Conservation (phyloP, 441 rosid species). For the Pelargonium fulgidum region DNA sequence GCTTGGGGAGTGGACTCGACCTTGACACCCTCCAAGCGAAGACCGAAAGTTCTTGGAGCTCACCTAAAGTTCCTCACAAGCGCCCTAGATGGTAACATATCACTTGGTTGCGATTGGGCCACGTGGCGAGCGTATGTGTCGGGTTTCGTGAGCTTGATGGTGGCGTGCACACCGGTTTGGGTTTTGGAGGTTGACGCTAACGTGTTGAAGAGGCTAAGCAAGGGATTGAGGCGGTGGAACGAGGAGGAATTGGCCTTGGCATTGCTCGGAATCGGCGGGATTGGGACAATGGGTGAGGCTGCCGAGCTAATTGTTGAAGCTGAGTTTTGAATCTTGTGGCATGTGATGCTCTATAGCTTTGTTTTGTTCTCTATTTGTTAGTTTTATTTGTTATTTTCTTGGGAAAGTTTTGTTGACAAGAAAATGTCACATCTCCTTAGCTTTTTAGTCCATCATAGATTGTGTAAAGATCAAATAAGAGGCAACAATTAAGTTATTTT, state of each 20-base stretch:
- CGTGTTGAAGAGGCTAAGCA: slow-evolving; percentile 71
- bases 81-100: slow-evolving; percentile 77
- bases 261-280: slow-evolving; percentile 68
- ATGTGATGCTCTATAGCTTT: too few species aligned
- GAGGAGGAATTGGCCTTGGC: slow-evolving; percentile 79
- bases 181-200: slow-evolving; percentile 67
- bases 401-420: too few species aligned
- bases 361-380: too few species aligned
- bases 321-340: slow-evolving; percentile 19
- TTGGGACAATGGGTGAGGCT: slow-evolving; percentile 58
- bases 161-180: slow-evolving; percentile 68
- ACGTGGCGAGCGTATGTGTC: slow-evolving; percentile 79
- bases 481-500: too few species aligned
- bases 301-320: slow-evolving; percentile 64
- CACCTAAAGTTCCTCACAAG: slow-evolving; percentile 84
- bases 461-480: too few species aligned
- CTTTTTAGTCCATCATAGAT: too few species aligned
- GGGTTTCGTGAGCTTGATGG: slow-evolving; percentile 76
- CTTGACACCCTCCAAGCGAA: slow-evolving; percentile 54
- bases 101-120: slow-evolving; percentile 74
- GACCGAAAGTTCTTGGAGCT: slow-evolving; percentile 49
- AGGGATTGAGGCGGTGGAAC: slow-evolving; percentile 68
- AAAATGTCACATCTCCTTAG: too few species aligned
- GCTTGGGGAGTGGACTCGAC: slow-evolving; percentile 89
- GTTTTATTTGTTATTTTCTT: too few species aligned